A percentile compares a stretch with the other conserved stretches of the same genome.
Evolutionary conservation across 2,329 filamentous ascomycete genomes (phyloP).

Genomic region (Cadophora sp.): DNA sequence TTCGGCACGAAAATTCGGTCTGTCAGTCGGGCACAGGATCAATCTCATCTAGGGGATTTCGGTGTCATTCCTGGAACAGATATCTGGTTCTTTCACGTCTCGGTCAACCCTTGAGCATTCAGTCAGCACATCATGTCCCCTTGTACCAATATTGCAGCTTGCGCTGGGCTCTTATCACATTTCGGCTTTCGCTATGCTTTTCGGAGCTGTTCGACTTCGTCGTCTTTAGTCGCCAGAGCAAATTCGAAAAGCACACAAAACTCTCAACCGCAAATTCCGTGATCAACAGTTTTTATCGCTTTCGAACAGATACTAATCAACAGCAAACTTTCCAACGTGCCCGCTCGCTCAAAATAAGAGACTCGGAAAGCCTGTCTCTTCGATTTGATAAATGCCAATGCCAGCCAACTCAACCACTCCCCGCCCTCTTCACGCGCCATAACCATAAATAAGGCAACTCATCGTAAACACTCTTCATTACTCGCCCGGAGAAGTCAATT

Average conservation of each 20-base stretch:
- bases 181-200: slow-evolving; percentile 39
- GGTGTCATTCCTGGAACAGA: slow-evolving; percentile 44
- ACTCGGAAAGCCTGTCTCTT: slow-evolving; percentile 25
- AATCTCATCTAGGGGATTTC: slow-evolving; percentile 38
- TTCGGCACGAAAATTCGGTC: slow-evolving; percentile 46
- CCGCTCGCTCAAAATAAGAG: slow-evolving; percentile 27
- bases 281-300: slow-evolving; percentile 37
- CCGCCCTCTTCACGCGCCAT: slow-evolving; percentile 30
- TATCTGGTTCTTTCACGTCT: slow-evolving; percentile 42
- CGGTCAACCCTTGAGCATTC: slow-evolving; percentile 40
- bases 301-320: slow-evolving; percentile 33
- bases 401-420: slow-evolving; percentile 21
- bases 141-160: slow-evolving; percentile 48
- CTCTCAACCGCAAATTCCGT: slow-evolving; percentile 41
- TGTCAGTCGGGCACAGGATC: slow-evolving; percentile 42
- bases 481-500: neutral
- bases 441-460: slow-evolving; percentile 37
- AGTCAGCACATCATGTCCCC: slow-evolving; percentile 46
- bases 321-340: slow-evolving; percentile 44
- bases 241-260: slow-evolving; percentile 43
- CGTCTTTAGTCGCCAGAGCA: slow-evolving; percentile 46
- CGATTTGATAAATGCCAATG: slow-evolving; percentile 39
- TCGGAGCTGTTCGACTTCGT: slow-evolving; percentile 44
- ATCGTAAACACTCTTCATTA: slow-evolving; percentile 34
- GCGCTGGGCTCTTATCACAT: slow-evolving; percentile 43